phyloP scores from a whole-genome alignment of 164 flowering plant genomes.

The Echeveria elegans region DNA sequence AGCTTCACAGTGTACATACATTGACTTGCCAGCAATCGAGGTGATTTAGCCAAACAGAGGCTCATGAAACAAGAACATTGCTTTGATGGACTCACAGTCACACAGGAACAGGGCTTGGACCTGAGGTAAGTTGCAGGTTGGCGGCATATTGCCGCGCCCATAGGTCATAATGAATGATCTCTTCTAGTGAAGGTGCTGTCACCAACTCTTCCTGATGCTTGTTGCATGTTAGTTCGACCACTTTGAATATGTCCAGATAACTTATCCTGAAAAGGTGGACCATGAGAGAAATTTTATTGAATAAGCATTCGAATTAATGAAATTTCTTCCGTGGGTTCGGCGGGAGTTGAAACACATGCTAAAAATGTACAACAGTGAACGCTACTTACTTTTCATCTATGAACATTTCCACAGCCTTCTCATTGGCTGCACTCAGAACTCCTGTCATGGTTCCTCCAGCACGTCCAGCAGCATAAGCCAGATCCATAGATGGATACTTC shows the following conservation, averaged over 20 bases:
- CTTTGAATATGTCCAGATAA: slow-evolving; percentile 86
- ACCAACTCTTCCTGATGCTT: slow-evolving; percentile 70
- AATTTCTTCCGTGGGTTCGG: neutral
- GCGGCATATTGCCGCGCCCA: slow-evolving; percentile 93
- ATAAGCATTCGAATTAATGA: neutral
- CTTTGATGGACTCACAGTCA: too few species aligned
- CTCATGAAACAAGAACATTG: neutral
- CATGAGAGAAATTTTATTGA: slow-evolving; percentile 3
- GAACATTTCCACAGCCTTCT: slow-evolving; percentile 96
- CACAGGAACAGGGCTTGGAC: slow-evolving; percentile 51
- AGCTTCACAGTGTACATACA: neutral
- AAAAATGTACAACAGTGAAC: neutral
- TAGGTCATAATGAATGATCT: slow-evolving; percentile 80
- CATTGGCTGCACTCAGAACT: slow-evolving; percentile 98
- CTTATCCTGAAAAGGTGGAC: slow-evolving; percentile 48
- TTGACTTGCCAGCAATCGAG: neutral
- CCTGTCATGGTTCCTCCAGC: slow-evolving; percentile 99
- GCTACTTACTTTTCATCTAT: slow-evolving; percentile 71
- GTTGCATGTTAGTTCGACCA: slow-evolving; percentile 84
- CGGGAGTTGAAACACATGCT: neutral
- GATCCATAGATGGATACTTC: slow-evolving; percentile 95
- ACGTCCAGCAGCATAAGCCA: slow-evolving; percentile 96
- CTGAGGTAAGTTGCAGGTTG: slow-evolving; percentile 30
- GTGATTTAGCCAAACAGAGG: neutral
- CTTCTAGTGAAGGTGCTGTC: slow-evolving; percentile 75